Evolutionary conservation across 2,329 filamentous ascomycete genomes (phyloP).

Genomic region (Bipolaris cookei): DNA sequence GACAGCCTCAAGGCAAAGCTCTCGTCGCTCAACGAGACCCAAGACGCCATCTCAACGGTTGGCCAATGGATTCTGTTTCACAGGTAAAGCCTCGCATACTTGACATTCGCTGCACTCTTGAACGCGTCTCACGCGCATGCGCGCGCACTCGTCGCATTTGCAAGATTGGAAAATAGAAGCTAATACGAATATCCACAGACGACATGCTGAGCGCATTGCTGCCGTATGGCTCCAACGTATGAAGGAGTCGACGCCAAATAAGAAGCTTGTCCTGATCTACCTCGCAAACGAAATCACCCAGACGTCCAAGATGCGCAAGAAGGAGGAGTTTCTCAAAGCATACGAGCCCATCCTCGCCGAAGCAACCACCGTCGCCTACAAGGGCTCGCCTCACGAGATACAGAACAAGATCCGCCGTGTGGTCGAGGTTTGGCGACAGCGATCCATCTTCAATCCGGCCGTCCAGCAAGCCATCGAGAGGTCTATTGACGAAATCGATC

Average conservation of each 20-base stretch:
- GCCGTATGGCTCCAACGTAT: conserved; percentile 90
- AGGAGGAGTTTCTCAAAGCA: conserved; percentile 89
- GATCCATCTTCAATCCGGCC: conserved; percentile 79
- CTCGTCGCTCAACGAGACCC: conserved; percentile 92
- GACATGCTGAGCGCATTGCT: conserved; percentile 89
- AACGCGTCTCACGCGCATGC: neutral
- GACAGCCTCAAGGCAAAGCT: conserved; percentile 95
- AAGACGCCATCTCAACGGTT: conserved; percentile 94
- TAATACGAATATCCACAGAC: conserved; percentile 60
- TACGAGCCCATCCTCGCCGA: conserved; percentile 93
- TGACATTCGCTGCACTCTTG: neutral
- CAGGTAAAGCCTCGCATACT: conserved; percentile 63
- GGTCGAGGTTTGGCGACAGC: conserved; percentile 91
- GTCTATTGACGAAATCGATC: conserved; percentile 72
- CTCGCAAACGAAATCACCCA: conserved; percentile 97
- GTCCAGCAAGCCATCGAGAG: conserved; percentile 83
- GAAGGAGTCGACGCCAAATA: conserved; percentile 83
- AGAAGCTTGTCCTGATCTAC: conserved; percentile 89
- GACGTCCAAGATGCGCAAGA: conserved; percentile 90
- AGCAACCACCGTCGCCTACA: conserved; percentile 88
- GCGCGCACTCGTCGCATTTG: conserved; percentile 1
- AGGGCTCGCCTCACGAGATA: conserved; percentile 79
- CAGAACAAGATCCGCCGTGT: conserved; percentile 88
- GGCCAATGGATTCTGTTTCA: conserved; percentile 99
- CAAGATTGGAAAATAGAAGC: conserved; percentile 11